phyloP scores from a whole-genome alignment of 75 land plant species.

The Chamaecyparis obtusa region DNA sequence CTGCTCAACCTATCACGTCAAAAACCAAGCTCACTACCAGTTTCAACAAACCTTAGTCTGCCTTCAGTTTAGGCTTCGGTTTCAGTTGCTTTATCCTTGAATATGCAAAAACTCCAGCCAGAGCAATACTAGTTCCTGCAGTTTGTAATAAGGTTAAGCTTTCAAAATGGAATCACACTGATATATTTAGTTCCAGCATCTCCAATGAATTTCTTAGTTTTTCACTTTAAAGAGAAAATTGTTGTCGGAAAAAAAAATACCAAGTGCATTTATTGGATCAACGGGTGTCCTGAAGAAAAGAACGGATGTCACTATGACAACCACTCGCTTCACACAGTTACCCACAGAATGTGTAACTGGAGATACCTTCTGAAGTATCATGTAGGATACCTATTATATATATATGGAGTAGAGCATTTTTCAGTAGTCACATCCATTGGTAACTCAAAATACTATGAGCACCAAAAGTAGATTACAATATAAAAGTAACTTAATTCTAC shows the following conservation, averaged over 20 bases:
- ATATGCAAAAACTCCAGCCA: slow-evolving; percentile 88
- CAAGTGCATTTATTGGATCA: slow-evolving; percentile 65
- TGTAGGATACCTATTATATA: slow-evolving; percentile 67
- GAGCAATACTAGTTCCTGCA: slow-evolving; percentile 82
- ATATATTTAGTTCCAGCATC: background rate
- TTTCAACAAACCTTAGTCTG: slow-evolving; percentile 2
- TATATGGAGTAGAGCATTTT: background rate
- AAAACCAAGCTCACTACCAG: background rate
- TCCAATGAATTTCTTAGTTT: background rate
- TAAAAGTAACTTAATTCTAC: too few species aligned
- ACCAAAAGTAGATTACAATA: background rate
- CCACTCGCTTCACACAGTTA: slow-evolving; percentile 91
- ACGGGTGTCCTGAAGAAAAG: slow-evolving; percentile 87
- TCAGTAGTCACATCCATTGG: slow-evolving; percentile 1
- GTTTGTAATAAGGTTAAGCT: slow-evolving; percentile 10
- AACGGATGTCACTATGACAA: slow-evolving; percentile 89
- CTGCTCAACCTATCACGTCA: background rate
- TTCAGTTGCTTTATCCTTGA: slow-evolving; percentile 77
- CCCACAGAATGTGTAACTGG: slow-evolving; percentile 97
- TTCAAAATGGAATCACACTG: background rate
- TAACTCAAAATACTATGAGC: background rate
- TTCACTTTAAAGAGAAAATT: background rate
- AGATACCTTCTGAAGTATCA: slow-evolving; percentile 84
- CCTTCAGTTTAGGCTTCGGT: slow-evolving; percentile 33
- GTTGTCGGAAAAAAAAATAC: slow-evolving; percentile 25